These are phyloP conservation scores for Westerdykella sp. DNA, from an alignment of 2,329 filamentous ascomycete genomes.

Conservation along the genomic window DNA sequence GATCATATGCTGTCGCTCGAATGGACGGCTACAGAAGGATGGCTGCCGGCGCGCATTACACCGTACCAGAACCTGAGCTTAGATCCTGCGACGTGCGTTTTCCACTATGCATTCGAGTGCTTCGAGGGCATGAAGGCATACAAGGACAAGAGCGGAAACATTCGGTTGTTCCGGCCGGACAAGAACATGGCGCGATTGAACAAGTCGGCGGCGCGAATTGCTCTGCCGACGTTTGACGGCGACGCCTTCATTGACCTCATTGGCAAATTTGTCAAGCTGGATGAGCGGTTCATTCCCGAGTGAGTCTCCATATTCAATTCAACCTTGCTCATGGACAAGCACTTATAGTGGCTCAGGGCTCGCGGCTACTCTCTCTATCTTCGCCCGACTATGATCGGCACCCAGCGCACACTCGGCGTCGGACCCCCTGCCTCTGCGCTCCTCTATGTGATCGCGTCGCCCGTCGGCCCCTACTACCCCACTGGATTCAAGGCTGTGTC, in stretches of 20 bases:
- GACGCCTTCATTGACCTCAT: constrained; percentile 74
- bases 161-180: constrained; percentile 87
- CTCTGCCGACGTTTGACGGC: constrained; percentile 77
- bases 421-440: constrained; percentile 86
- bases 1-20: constrained; percentile 97
- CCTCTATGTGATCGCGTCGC: constrained; percentile 90
- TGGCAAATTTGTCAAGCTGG: constrained; percentile 69
- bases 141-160: constrained; percentile 70
- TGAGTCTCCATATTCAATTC: constrained; percentile 36
- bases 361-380: constrained; percentile 93
- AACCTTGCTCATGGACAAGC: constrained; percentile 3
- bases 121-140: constrained; percentile 99
- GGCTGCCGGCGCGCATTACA: constrained; percentile 74
- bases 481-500: constrained; percentile 97
- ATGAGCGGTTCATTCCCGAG: constrained; percentile 83
- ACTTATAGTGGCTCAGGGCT: constrained; percentile 29
- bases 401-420: constrained; percentile 88
- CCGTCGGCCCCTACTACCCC: constrained; percentile 95
- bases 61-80: constrained; percentile 97
- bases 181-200: constrained; percentile 96
- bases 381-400: constrained; percentile 94
- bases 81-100: constrained; percentile 92
- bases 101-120: constrained; percentile 97
- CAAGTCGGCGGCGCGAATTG: constrained; percentile 84
- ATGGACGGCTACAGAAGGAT: constrained; percentile 81